Conservation (phyloP, 257 asterid species). For the Salvia rosmarinus region DNA sequence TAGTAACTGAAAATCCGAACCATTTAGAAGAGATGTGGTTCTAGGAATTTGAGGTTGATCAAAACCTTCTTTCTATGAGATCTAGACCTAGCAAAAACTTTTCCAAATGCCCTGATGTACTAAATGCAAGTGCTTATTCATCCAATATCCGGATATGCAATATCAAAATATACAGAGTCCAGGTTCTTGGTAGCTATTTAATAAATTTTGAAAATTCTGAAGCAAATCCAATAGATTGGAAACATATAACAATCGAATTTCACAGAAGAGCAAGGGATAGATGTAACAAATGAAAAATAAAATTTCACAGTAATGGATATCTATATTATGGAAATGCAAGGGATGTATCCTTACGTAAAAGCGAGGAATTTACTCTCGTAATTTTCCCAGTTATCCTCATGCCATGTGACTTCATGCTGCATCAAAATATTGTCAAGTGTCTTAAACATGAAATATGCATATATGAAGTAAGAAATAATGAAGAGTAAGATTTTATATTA, state of each 20-base stretch:
- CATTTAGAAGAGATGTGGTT: neutral
- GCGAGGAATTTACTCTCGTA: conserved; percentile 90
- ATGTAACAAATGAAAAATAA: neutral
- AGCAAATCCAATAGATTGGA: neutral
- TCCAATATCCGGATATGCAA: neutral
- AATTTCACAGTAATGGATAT: conserved; percentile 22
- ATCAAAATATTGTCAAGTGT: conserved; percentile 25
- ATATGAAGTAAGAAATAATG: conserved; percentile 8
- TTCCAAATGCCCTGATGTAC: neutral
- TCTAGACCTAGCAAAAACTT: neutral
- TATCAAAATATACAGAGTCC: neutral
- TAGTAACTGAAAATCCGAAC: neutral
- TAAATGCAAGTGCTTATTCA: neutral
- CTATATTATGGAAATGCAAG: conserved; percentile 11
- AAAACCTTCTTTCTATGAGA: neutral
- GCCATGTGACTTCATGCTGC: conserved; percentile 96
- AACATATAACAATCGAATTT: conserved; percentile 12
- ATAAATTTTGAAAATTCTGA: neutral
- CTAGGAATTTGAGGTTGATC: conserved; percentile 14
- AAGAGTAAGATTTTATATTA: too few relatives aligned
- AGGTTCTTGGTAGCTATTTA: neutral
- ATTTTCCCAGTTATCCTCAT: conserved; percentile 89
- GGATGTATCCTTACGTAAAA: conserved; percentile 69
- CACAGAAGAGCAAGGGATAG: conserved; percentile 7
- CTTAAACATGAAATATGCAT: conserved; percentile 6